Conservation (phyloP, 345 rosid genomes). For the Eutrema yunnanense region DNA sequence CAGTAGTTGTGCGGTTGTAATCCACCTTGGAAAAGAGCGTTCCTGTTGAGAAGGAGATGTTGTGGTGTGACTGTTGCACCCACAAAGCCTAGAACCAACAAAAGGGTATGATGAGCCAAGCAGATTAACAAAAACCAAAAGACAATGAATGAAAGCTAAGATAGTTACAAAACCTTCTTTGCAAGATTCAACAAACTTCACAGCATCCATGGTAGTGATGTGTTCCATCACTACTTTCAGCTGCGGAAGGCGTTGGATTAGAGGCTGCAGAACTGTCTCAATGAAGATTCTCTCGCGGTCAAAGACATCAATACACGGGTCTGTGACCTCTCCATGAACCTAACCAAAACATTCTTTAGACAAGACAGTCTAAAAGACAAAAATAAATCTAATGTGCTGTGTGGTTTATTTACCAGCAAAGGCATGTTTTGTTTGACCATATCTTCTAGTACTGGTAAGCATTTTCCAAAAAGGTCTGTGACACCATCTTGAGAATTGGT, state of each 20-base stretch:
- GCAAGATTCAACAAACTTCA: conserved; percentile 72
- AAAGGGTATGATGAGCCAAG: neutral
- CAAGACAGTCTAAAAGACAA: neutral
- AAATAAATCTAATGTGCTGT: neutral
- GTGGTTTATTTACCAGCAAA: conserved; percentile 49
- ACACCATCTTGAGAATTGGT: conserved; percentile 98
- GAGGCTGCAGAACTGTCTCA: conserved; percentile 67
- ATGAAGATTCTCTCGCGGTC: conserved; percentile 91
- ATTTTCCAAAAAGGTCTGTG: conserved; percentile 82
- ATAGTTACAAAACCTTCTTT: conserved; percentile 48
- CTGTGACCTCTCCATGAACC: conserved; percentile 99
- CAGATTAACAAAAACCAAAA: neutral
- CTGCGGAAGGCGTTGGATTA: conserved; percentile 61
- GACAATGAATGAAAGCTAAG: neutral
- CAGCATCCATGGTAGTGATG: conserved; percentile 87
- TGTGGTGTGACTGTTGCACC: conserved; percentile 97
- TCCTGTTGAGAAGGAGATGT: conserved; percentile 88
- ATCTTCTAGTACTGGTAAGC: conserved; percentile 85
- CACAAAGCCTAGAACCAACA: conserved; percentile 43
- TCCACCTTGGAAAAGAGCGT: conserved; percentile 93
- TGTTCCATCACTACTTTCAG: conserved; percentile 92
- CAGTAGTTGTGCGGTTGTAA: conserved; percentile 90
- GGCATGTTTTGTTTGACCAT: conserved; percentile 86
- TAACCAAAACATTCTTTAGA: conserved; percentile 22
- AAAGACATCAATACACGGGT: conserved; percentile 70